phyloP scores from a whole-genome alignment of 257 asterid species.

The Verbascum thapsus region DNA sequence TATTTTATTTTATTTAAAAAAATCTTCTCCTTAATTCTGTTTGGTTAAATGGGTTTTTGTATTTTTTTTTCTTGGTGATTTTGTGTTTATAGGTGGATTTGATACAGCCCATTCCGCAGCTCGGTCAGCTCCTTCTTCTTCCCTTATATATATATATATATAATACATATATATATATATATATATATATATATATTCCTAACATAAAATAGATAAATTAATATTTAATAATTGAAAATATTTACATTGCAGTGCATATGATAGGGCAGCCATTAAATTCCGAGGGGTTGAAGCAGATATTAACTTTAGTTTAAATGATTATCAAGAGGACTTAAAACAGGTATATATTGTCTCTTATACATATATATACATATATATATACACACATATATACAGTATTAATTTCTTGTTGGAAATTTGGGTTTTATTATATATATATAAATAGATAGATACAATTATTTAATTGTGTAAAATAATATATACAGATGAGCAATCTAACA shows the following conservation, averaged over 20 bases:
- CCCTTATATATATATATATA: no score
- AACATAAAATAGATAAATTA: not conserved
- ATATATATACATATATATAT: not conserved
- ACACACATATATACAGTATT: constrained; percentile 15
- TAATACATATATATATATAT: no score
- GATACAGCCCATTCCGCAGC: constrained; percentile 99
- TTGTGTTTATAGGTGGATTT: constrained; percentile 70
- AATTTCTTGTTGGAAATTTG: not conserved
- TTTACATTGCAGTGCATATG: constrained; percentile 70
- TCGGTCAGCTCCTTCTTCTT: constrained; percentile 54
- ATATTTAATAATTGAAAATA: not conserved
- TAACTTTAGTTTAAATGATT: constrained; percentile 79
- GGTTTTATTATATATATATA: no score
- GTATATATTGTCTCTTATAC: constrained; percentile 36
- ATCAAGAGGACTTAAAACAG: constrained; percentile 93
- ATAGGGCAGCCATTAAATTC: constrained; percentile 96
- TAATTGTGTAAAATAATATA: no score
- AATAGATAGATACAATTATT: no score
- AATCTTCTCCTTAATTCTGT: no score
- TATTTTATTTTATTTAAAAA: no score
- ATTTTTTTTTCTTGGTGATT: not conserved
- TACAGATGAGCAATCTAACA: constrained; percentile 68
- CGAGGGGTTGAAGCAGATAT: constrained; percentile 98
- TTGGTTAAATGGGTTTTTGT: constrained; percentile 4
- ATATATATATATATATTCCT: no score